phyloP scores from a whole-genome alignment of 139 green algal genomes.

The Ettlia oleoabundans region DNA sequence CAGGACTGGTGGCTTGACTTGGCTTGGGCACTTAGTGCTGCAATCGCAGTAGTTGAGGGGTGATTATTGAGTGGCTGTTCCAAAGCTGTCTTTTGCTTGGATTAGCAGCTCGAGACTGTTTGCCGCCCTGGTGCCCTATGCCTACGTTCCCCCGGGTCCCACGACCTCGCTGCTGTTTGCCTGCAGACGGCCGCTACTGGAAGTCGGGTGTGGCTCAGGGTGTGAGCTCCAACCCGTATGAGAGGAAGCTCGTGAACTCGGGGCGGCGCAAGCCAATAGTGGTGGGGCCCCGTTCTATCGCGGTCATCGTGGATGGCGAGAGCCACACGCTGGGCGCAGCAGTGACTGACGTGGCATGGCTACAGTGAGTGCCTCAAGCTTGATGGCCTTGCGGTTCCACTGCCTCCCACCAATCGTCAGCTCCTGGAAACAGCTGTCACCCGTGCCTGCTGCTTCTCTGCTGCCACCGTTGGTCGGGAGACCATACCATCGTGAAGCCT shows the following conservation, averaged over 20 bases:
- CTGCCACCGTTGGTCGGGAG: too few relatives aligned
- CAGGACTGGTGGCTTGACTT: background rate
- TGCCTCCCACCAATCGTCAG: too few relatives aligned
- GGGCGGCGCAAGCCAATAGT: conserved; percentile 52
- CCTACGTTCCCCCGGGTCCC: background rate
- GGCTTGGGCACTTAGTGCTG: too few relatives aligned
- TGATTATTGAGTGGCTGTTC: too few relatives aligned
- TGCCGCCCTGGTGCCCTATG: too few relatives aligned
- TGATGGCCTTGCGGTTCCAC: background rate
- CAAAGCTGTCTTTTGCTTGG: too few relatives aligned
- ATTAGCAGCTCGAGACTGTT: too few relatives aligned
- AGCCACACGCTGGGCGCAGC: conserved; percentile 44
- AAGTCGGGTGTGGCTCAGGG: conserved; percentile 51
- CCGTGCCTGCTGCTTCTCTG: too few relatives aligned
- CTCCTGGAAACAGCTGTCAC: too few relatives aligned
- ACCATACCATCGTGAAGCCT: too few relatives aligned
- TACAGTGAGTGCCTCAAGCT: conserved; percentile 1
- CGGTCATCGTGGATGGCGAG: conserved; percentile 50
- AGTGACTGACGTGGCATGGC: conserved; percentile 43
- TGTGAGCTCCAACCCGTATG: conserved; percentile 40
- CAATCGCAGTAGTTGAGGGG: too few relatives aligned
- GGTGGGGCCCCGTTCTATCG: conserved; percentile 15
- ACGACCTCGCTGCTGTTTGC: too few relatives aligned
- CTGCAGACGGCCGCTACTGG: conserved; percentile 48
- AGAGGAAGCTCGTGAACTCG: conserved; percentile 32